phyloP scores from a whole-genome alignment of 805 yeast species.

The Kregervanrija delftensis region DNA sequence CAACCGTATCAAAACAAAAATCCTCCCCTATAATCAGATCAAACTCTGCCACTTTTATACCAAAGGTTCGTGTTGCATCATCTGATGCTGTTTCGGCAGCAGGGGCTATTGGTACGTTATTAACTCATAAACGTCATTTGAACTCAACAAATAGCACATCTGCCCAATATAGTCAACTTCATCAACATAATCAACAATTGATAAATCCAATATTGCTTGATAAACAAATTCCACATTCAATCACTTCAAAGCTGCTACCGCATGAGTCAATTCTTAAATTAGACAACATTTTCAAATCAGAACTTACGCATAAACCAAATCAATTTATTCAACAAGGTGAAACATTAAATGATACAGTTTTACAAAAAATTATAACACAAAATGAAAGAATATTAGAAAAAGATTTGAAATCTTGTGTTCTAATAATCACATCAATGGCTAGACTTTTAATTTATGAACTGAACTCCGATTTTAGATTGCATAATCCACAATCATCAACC shows the following conservation, averaged over 20 bases:
- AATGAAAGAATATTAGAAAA: conserved; percentile 24
- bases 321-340: conserved; percentile 23
- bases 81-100: conserved; percentile 31
- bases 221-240: conserved; percentile 24
- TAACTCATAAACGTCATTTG: conserved; percentile 23
- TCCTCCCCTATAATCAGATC: too few species aligned
- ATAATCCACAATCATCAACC: conserved; percentile 26
- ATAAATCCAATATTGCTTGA: conserved; percentile 28
- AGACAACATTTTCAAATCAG: conserved; percentile 28
- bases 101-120: conserved; percentile 27
- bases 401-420: conserved; percentile 27
- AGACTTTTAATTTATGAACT: conserved; percentile 29
- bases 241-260: conserved; percentile 22
- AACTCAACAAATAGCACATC: conserved; percentile 1
- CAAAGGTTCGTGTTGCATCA: conserved; percentile 21
- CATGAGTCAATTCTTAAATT: conserved; percentile 28
- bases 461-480: conserved; percentile 23
- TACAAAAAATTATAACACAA: conserved; percentile 25
- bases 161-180: conserved; percentile 3
- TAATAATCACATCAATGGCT: conserved; percentile 30
- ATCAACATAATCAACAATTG: conserved; percentile 23
- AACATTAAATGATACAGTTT: conserved; percentile 25
- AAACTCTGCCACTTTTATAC: conserved; percentile 9
- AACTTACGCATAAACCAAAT: conserved; percentile 24
- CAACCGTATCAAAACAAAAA: too few species aligned